Evolutionary conservation across 768 basidiomycete species (phyloP).

Genomic region (Sporobolomyces pararoseus): DNA sequence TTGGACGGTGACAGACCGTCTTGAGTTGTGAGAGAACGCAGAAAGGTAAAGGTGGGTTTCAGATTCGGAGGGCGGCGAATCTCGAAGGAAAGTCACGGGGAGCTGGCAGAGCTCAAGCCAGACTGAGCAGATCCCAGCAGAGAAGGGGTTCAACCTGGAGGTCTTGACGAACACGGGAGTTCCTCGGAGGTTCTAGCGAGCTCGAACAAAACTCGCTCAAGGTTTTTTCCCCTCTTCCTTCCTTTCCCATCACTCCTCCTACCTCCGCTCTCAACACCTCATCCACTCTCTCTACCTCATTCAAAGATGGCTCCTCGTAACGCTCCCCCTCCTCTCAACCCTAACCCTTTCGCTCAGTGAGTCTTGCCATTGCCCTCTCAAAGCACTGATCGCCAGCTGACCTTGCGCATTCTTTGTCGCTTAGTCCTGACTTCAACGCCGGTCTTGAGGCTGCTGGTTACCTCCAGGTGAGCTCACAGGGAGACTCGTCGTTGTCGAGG

Average conservation of each 20-base stretch:
- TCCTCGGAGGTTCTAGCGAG: too few relatives aligned
- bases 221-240: not conserved
- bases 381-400: not conserved
- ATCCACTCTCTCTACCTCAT: not conserved
- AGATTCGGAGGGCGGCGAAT: too few relatives aligned
- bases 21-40: too few relatives aligned
- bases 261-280: not conserved
- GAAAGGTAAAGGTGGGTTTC: too few relatives aligned
- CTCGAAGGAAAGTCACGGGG: too few relatives aligned
- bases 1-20: too few relatives aligned
- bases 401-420: not conserved
- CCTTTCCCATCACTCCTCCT: not conserved
- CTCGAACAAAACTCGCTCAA: too few relatives aligned
- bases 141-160: too few relatives aligned
- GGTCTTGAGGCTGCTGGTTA: conserved; percentile 40
- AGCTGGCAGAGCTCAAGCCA: too few relatives aligned
- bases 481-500: too few relatives aligned
- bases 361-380: not conserved
- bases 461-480: conserved; percentile 24
- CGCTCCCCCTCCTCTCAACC: conserved; percentile 8
- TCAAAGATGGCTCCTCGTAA: conserved; percentile 6
- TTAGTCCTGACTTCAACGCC: conserved; percentile 33
- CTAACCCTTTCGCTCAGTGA: conserved; percentile 22
- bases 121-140: too few relatives aligned
- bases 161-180: too few relatives aligned